Percentiles rank a stretch among this genome's conserved stretches.
Evolutionary conservation across 2,329 filamentous ascomycete genomes (phyloP).

Genomic region (Aspergillus sp.): DNA sequence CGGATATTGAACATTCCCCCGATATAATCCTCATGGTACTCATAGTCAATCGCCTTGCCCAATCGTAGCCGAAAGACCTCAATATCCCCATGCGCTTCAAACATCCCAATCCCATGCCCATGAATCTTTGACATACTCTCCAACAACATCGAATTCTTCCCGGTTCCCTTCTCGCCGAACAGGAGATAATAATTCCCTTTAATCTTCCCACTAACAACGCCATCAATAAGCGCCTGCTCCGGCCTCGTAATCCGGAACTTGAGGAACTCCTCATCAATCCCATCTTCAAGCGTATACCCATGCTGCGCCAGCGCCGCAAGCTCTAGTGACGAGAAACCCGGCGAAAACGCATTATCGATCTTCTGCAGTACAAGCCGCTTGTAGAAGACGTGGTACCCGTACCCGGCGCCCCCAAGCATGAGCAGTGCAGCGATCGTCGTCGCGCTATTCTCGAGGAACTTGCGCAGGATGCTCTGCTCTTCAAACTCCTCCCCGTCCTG

Average conservation of each 20-base stretch:
- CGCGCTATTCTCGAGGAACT: slow-evolving; percentile 10
- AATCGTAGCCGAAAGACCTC: slow-evolving; percentile 93
- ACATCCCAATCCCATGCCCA: slow-evolving; percentile 87
- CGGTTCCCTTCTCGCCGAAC: slow-evolving; percentile 92
- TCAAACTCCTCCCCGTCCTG: neutral
- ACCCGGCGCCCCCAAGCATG: slow-evolving; percentile 58
- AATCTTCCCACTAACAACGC: slow-evolving; percentile 71
- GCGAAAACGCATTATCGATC: slow-evolving; percentile 87
- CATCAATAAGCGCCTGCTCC: slow-evolving; percentile 78
- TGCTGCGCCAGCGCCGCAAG: slow-evolving; percentile 59
- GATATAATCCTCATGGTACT: slow-evolving; percentile 91
- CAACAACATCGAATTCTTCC: slow-evolving; percentile 94
- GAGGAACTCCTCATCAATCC: slow-evolving; percentile 48
- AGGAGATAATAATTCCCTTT: slow-evolving; percentile 87
- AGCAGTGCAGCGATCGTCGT: slow-evolving; percentile 3
- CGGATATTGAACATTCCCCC: slow-evolving; percentile 93
- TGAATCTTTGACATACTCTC: slow-evolving; percentile 92
- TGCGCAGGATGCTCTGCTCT: neutral
- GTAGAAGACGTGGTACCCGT: slow-evolving; percentile 79
- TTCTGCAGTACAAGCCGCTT: slow-evolving; percentile 89
- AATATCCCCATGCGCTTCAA: slow-evolving; percentile 91
- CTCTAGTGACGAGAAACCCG: slow-evolving; percentile 85
- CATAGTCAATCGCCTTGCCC: slow-evolving; percentile 91
- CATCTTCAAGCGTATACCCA: slow-evolving; percentile 7
- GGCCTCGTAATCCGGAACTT: slow-evolving; percentile 71